phyloP scores from a whole-genome alignment of 352 stramenopile genomes.

The Globisporangium emineosum region DNA sequence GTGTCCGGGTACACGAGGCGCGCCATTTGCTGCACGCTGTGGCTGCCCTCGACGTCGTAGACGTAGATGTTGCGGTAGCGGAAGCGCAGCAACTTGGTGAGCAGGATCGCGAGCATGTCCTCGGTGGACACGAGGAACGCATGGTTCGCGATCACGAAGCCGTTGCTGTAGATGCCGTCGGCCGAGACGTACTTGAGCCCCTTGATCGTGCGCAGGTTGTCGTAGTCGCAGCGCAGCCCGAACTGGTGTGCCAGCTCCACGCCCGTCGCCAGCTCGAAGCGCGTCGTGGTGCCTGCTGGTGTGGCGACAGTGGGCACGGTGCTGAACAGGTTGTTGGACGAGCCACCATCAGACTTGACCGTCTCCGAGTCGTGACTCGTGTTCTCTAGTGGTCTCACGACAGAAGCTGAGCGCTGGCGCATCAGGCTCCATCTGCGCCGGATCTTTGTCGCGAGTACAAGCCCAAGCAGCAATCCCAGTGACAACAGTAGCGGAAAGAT shows the following conservation, averaged over 20 bases:
- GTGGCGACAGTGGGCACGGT: no score
- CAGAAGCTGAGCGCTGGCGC: not conserved
- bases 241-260: constrained; percentile 8
- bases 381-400: not conserved
- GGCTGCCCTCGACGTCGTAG: constrained; percentile 10
- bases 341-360: not conserved
- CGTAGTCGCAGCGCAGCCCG: constrained; percentile 8
- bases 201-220: constrained; percentile 8
- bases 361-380: not conserved
- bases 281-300: not conserved
- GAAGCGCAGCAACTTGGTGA: constrained; percentile 15
- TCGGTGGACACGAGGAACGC: constrained; percentile 11
- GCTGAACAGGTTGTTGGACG: not conserved
- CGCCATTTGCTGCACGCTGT: constrained; percentile 11
- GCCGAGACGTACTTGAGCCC: constrained; percentile 5
- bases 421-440: not conserved
- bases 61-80: constrained; percentile 6
- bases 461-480: not conserved
- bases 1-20: constrained; percentile 5
- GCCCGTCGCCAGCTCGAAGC: constrained; percentile 6
- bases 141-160: constrained; percentile 6
- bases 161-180: no score
- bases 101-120: constrained; percentile 11
- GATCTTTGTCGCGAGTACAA: not conserved
- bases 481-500: constrained; percentile 9